Percentiles rank a stretch among this genome's conserved stretches.
Evolutionary conservation across 306 rosid genomes (phyloP).

Genomic region (Lathyrus tuberosus): DNA sequence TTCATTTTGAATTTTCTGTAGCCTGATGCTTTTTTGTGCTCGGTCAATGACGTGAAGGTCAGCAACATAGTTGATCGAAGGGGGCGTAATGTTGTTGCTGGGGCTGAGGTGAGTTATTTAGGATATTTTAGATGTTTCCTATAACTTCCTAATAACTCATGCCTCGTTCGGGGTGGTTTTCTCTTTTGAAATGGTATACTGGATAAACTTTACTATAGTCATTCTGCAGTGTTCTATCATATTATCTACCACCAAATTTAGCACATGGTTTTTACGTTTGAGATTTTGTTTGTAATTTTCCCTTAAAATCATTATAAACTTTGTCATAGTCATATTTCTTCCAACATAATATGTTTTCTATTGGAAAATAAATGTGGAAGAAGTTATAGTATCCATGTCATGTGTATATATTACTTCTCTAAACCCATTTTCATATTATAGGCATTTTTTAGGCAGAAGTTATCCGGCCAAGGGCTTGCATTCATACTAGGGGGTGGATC

Average conservation of each 20-base stretch:
- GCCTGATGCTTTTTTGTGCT: conserved; percentile 99
- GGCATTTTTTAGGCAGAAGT: conserved; percentile 95
- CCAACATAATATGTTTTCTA: conserved; percentile 1
- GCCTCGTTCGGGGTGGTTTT: conserved; percentile 21
- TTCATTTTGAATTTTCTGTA: conserved; percentile 55
- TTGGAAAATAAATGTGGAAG: conserved; percentile 7
- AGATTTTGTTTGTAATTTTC: background rate
- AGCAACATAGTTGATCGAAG: conserved; percentile 78
- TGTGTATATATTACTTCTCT: conserved; percentile 28
- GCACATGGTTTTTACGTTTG: background rate
- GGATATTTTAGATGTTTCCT: conserved; percentile 9
- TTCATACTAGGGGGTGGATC: conserved; percentile 92
- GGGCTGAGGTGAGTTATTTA: conserved; percentile 76
- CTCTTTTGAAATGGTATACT: background rate
- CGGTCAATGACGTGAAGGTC: conserved; percentile 93
- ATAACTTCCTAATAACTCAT: conserved; percentile 8
- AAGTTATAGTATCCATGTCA: conserved; percentile 16
- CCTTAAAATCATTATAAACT: background rate
- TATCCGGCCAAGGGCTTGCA: conserved; percentile 97
- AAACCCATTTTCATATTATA: conserved; percentile 36
- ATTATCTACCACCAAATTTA: conserved; percentile 17
- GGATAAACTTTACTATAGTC: too few relatives aligned
- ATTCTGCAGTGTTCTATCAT: conserved; percentile 16
- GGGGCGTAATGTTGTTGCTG: conserved; percentile 72
- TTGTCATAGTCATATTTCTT: background rate